phyloP scores from a whole-genome alignment of 2,329 filamentous ascomycete species.

The Ascochyta lentis region DNA sequence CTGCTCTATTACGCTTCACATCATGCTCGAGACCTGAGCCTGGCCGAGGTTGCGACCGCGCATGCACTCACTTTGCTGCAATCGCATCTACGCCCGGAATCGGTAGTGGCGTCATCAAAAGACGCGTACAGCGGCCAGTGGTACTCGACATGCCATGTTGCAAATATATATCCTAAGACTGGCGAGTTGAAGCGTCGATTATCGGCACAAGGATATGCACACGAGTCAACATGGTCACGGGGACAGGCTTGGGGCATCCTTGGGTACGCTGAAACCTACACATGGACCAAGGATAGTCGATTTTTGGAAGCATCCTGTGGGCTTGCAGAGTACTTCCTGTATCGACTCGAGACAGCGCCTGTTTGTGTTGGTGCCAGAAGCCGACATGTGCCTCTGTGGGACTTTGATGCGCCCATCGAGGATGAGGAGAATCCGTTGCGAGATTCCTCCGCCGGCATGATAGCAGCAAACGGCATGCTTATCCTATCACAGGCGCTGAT shows the following conservation, averaged over 20 bases:
- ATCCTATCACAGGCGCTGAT: constrained; percentile 24
- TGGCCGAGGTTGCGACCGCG: constrained; percentile 46
- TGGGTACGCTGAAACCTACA: constrained; percentile 52
- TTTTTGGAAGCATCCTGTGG: constrained; percentile 53
- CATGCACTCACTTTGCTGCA: constrained; percentile 52
- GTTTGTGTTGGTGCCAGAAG: constrained; percentile 14
- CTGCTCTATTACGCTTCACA: constrained; percentile 52
- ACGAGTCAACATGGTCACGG: constrained; percentile 52
- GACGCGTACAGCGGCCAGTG: constrained; percentile 24
- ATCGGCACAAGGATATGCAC: constrained; percentile 54
- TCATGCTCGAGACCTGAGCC: constrained; percentile 38
- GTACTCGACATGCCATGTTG: constrained; percentile 50
- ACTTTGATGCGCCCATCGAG: constrained; percentile 55
- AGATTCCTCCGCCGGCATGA: constrained; percentile 52
- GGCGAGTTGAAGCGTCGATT: constrained; percentile 45
- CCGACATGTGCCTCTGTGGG: constrained; percentile 53
- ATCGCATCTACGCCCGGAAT: constrained; percentile 52
- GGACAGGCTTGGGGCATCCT: constrained; percentile 57
- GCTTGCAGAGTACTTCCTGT: constrained; percentile 54
- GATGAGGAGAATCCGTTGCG: constrained; percentile 37
- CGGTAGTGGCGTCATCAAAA: constrained; percentile 5
- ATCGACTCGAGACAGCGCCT: constrained; percentile 42
- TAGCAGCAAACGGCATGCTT: constrained; percentile 50
- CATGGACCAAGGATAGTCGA: constrained; percentile 49
- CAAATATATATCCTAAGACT: constrained; percentile 51